Evolutionary conservation across 805 yeast species (phyloP).

Genomic region (Cephaloascus albidus): DNA sequence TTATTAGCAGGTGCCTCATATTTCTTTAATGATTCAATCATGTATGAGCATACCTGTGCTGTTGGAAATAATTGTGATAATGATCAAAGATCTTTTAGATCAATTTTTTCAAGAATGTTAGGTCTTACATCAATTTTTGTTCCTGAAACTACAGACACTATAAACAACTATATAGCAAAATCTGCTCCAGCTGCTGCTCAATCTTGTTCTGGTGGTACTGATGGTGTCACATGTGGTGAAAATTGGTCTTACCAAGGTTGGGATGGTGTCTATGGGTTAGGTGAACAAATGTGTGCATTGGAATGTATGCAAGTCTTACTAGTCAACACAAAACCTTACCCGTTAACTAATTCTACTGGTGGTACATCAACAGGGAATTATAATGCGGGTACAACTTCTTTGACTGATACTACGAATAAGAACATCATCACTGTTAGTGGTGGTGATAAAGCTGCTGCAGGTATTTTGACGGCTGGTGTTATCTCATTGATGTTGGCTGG

Average conservation of each 20-base stretch:
- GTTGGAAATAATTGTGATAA: conserved; percentile 44
- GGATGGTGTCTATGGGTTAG: conserved; percentile 65
- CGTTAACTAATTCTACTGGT: conserved; percentile 41
- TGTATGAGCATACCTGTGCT: conserved; percentile 60
- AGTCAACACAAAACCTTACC: conserved; percentile 35
- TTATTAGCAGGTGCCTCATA: conserved; percentile 24
- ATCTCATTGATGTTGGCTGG: conserved; percentile 53
- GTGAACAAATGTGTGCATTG: conserved; percentile 71
- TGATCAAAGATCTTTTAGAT: conserved; percentile 70
- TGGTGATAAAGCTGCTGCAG: conserved; percentile 84
- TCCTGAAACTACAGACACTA: conserved; percentile 34
- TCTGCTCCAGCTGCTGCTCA: conserved; percentile 63
- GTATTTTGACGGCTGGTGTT: conserved; percentile 71
- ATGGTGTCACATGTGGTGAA: conserved; percentile 69
- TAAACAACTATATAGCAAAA: conserved; percentile 28
- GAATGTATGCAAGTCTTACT: conserved; percentile 49
- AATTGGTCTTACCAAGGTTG: conserved; percentile 52
- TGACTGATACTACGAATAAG: conserved; percentile 20
- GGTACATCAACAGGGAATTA: conserved; percentile 50
- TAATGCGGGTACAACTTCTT: conserved; percentile 36
- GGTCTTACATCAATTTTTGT: conserved; percentile 48
- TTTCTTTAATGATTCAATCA: conserved; percentile 40
- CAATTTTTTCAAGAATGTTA: conserved; percentile 57
- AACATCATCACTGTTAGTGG: conserved; percentile 39
- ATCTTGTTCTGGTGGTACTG: conserved; percentile 67